Conservation (phyloP, 768 basidiomycete genomes). For the Xanthoconium stramineum region DNA sequence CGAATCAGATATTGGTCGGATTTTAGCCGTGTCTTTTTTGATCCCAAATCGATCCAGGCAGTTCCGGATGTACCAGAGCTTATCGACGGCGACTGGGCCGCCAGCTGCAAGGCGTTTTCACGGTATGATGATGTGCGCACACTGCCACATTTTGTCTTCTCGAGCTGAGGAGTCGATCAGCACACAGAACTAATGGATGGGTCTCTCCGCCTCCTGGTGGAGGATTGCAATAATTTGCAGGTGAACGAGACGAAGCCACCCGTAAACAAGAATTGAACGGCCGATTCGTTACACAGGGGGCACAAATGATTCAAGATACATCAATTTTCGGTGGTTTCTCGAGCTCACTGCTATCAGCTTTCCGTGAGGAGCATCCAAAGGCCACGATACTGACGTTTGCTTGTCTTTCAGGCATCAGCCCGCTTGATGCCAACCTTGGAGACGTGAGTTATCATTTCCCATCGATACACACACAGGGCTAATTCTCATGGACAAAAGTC, state of each 20-base stretch:
- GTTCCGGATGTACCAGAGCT: conserved; percentile 56
- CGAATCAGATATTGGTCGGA: conserved; percentile 50
- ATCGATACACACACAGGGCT: neutral
- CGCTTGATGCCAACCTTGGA: conserved; percentile 33
- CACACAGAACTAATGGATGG: conserved; percentile 67
- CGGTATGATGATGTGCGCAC: conserved; percentile 52
- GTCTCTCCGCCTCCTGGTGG: conserved; percentile 61
- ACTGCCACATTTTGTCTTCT: neutral
- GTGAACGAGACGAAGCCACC: conserved; percentile 31
- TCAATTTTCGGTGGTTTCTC: conserved; percentile 65
- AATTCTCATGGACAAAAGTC: conserved; percentile 26
- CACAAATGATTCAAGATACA: conserved; percentile 66
- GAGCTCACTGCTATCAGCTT: conserved; percentile 50
- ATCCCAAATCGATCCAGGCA: conserved; percentile 62
- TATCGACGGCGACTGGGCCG: conserved; percentile 53
- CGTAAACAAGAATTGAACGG: neutral
- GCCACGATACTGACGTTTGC: conserved; percentile 56
- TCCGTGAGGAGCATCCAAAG: conserved; percentile 69
- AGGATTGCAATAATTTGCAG: conserved; percentile 76
- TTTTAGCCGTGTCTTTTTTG: conserved; percentile 52
- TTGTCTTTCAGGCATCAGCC: conserved; percentile 47
- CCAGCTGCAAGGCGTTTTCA: conserved; percentile 48
- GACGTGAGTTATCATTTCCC: conserved; percentile 39
- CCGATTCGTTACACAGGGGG: conserved; percentile 44
- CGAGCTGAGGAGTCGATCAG: conserved; percentile 33